Percentiles rank a stretch among this genome's conserved stretches.
These are phyloP conservation scores for Suhomyces taliae DNA, from an alignment of 1,139 yeast genomes.

Conservation along the genomic window DNA sequence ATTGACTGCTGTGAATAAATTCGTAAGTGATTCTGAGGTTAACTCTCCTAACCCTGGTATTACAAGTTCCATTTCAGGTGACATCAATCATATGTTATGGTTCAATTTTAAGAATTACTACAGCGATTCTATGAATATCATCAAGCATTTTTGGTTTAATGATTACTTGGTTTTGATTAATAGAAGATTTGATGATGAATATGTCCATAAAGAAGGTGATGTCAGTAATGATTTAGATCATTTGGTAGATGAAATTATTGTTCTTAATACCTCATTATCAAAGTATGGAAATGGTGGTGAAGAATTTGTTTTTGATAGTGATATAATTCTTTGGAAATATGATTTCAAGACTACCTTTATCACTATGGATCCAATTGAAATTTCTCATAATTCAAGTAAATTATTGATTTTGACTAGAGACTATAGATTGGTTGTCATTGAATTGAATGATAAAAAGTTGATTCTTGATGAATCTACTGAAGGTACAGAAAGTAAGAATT, in stretches of 20 bases:
- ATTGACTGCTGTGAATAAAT: conserved; percentile 10
- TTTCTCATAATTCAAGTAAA: conserved; percentile 15
- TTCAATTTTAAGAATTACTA: conserved; percentile 38
- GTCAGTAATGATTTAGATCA: conserved; percentile 37
- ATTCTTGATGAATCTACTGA: conserved; percentile 8
- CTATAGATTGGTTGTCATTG: conserved; percentile 32
- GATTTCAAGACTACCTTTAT: conserved; percentile 33
- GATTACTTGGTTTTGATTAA: conserved; percentile 39
- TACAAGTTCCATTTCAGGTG: conserved; percentile 19
- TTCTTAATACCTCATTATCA: conserved; percentile 34
- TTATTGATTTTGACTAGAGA: conserved; percentile 34
- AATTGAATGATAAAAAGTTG: conserved; percentile 19
- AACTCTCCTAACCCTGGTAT: not conserved
- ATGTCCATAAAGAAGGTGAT: conserved; percentile 13
- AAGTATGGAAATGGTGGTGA: conserved; percentile 37
- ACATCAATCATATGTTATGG: conserved; percentile 42
- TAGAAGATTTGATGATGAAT: conserved; percentile 25
- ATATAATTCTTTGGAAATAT: conserved; percentile 42
- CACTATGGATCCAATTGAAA: conserved; percentile 22
- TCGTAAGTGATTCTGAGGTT: not conserved
- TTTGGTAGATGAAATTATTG: conserved; percentile 39
- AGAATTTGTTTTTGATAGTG: conserved; percentile 38
- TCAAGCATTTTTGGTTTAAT: conserved; percentile 37
- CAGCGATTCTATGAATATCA: conserved; percentile 35
- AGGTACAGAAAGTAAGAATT: conserved; percentile 15